These are phyloP conservation scores for Aspergillus oerlinghausenensis DNA, from an alignment of 2,329 filamentous ascomycete genomes.

Conservation along the genomic window DNA sequence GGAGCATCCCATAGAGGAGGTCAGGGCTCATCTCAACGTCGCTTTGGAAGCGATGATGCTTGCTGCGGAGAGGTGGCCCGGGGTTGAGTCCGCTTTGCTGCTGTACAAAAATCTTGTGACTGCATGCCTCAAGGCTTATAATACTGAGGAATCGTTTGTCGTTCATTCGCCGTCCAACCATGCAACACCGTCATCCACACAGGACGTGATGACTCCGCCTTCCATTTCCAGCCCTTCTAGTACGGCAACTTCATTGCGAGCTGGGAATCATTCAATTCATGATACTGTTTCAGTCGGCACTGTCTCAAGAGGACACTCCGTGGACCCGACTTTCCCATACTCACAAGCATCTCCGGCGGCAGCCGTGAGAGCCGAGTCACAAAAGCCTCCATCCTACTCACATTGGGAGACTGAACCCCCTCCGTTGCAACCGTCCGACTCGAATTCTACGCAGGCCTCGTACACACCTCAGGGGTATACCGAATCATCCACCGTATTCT, in stretches of 20 bases:
- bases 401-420: slow-evolving; percentile 15
- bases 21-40: slow-evolving; percentile 68
- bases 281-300: slow-evolving; percentile 27
- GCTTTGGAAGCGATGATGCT: slow-evolving; percentile 74
- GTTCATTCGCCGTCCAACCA: slow-evolving; percentile 45
- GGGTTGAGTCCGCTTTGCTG: slow-evolving; percentile 75
- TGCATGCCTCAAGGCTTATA: slow-evolving; percentile 85
- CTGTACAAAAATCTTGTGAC: slow-evolving; percentile 81
- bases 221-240: slow-evolving; percentile 39
- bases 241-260: slow-evolving; percentile 31
- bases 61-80: slow-evolving; percentile 86
- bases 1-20: slow-evolving; percentile 66
- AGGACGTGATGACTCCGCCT: slow-evolving; percentile 37
- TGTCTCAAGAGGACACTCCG: slow-evolving; percentile 32
- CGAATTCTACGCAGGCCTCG: slow-evolving; percentile 12
- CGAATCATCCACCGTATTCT: slow-evolving; percentile 16
- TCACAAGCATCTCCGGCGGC: slow-evolving; percentile 20
- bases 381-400: slow-evolving; percentile 16
- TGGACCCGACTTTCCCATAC: slow-evolving; percentile 26
- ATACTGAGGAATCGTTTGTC: slow-evolving; percentile 53
- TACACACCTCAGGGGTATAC: slow-evolving; percentile 20
- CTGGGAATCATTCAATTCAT: slow-evolving; percentile 23
- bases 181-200: slow-evolving; percentile 37
- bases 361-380: slow-evolving; percentile 12
- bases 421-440: slow-evolving; percentile 6